Base-by-base conservation (phyloP, 352 stramenopile species). In the Pythium sukuiense region DNA sequence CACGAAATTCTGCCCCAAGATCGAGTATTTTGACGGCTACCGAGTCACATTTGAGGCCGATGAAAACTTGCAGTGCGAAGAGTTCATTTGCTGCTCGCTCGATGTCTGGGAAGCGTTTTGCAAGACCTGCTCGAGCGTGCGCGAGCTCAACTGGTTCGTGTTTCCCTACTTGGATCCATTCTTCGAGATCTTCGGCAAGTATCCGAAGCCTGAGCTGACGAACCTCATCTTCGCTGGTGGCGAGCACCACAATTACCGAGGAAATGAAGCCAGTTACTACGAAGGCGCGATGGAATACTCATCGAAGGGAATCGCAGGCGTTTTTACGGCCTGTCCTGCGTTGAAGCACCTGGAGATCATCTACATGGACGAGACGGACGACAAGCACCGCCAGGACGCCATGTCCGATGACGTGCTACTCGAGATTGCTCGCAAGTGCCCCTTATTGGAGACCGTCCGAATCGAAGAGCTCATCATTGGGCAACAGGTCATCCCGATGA, bases 101-200 rank as follows among this genome's bases (percentile, higher is more conserved):
- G 26, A 54, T 3, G 55, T 61, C 2, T 88, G 79, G 77, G 77
- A 72, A 3, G 46, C 33, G 2, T 88, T 85, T 48, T 88, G 79
- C 49, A 56, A 53, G 32, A 30, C 30, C 6, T 59, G 53, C 20
- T 27, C 32, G 18, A 48, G 33, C 8, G 32, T 59, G 6, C 29
- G 65, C 59, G 76, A 85, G 58, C 85, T 88, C 67, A 85, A 77
- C 56, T 88, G 79, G 79, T 70, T 84, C 20, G 65, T 82, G 27
- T 71, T 88, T 30, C 79, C 79, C 0, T 88, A 85, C 52, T 73
- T 76, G 1, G 77, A 88, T 56, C 72, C 77, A 50, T 88, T 85
- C 63, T 88, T 88, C 45, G 53, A 74, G 14, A 71, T 74, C 18
- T 88, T 85, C 55, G 75, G 74, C 9, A 68, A 76, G 1, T 71